These are phyloP conservation scores for Cytospora mali DNA, from an alignment of 2,329 filamentous ascomycete genomes.

Conservation along the genomic window DNA sequence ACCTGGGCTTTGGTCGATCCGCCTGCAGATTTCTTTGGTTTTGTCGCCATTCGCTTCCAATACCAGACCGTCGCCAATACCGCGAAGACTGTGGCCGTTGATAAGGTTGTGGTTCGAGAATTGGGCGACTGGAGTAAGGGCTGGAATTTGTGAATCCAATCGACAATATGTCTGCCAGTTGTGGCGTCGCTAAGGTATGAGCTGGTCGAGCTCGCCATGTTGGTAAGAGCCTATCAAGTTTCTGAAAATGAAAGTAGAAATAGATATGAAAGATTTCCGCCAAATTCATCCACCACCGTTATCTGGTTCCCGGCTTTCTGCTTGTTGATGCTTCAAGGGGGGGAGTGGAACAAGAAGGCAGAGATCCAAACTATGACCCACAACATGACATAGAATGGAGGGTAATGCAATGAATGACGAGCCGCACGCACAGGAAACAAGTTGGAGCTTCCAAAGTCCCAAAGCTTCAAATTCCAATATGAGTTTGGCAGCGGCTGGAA, in stretches of 20 bases:
- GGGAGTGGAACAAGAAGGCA: slow-evolving; percentile 23
- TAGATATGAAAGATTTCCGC: slow-evolving; percentile 3
- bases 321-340: slow-evolving; percentile 18
- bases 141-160: slow-evolving; percentile 15
- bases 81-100: slow-evolving; percentile 15
- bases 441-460: slow-evolving; percentile 2
- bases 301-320: not conserved
- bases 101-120: slow-evolving; percentile 2
- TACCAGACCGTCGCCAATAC: slow-evolving; percentile 20
- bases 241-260: not conserved
- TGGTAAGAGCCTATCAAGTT: slow-evolving; percentile 8
- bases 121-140: not conserved
- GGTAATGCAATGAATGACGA: slow-evolving; percentile 5
- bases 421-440: slow-evolving; percentile 6
- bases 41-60: slow-evolving; percentile 23
- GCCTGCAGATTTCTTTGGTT: not conserved
- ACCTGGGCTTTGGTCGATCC: slow-evolving; percentile 6
- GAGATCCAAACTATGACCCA: slow-evolving; percentile 27
- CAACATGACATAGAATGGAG: slow-evolving; percentile 26
- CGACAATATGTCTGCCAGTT: slow-evolving; percentile 16
- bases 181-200: slow-evolving; percentile 13
- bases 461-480: not conserved
- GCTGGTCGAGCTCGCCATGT: slow-evolving; percentile 22
- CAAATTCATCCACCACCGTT: not conserved
- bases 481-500: not conserved